Conservation (phyloP, 1,284 basidiomycete genomes). For the Hymenochaete sp. region DNA sequence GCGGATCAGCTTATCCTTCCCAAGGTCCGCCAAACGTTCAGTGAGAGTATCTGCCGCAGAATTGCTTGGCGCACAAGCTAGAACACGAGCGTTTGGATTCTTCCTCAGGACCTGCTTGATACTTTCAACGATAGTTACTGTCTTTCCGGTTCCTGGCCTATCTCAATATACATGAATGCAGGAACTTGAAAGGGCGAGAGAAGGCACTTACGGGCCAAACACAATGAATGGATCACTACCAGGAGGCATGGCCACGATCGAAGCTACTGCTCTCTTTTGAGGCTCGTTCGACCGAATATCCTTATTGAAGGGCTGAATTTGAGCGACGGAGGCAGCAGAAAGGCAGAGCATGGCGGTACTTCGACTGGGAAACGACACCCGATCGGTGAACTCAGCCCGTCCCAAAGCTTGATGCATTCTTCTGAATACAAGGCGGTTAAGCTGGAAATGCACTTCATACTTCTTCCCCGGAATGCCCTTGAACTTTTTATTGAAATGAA, state of each 20-base stretch:
- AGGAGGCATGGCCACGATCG: slow-evolving; percentile 36
- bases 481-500: slow-evolving; percentile 38
- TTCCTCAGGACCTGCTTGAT: slow-evolving; percentile 46
- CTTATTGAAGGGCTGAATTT: slow-evolving; percentile 30
- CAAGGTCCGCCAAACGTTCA: slow-evolving; percentile 36
- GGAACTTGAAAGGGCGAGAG: neutral
- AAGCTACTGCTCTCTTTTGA: slow-evolving; percentile 46
- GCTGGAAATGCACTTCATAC: slow-evolving; percentile 42
- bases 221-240: slow-evolving; percentile 50
- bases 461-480: slow-evolving; percentile 32
- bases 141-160: slow-evolving; percentile 64
- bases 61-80: slow-evolving; percentile 60
- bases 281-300: slow-evolving; percentile 40
- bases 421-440: slow-evolving; percentile 41
- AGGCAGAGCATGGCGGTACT: slow-evolving; percentile 30
- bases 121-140: slow-evolving; percentile 56
- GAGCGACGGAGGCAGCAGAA: slow-evolving; percentile 28
- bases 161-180: neutral
- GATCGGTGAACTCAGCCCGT: slow-evolving; percentile 28
- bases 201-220: slow-evolving; percentile 55
- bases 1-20: slow-evolving; percentile 40
- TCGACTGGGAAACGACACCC: slow-evolving; percentile 42
- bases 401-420: slow-evolving; percentile 50
- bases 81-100: slow-evolving; percentile 38
- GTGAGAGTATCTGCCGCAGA: slow-evolving; percentile 56